A percentile compares a stretch with the other conserved stretches of the same genome.
Evolutionary conservation across 345 rosid species (phyloP).

Genomic region (Toxicodendron radicans): DNA sequence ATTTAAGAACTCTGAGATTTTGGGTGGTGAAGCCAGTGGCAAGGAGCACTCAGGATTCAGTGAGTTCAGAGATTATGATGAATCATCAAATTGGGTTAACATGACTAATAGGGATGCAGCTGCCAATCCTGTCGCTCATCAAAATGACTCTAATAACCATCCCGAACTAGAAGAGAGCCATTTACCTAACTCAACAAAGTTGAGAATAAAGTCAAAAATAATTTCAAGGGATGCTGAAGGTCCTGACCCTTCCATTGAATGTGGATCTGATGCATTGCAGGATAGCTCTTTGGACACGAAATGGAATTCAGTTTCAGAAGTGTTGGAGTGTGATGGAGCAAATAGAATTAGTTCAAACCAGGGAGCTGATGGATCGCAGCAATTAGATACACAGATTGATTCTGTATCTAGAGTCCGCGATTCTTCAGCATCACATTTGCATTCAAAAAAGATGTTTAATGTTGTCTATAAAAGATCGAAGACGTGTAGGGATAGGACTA

Average conservation of each 20-base stretch:
- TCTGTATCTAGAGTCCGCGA: slow-evolving; percentile 35
- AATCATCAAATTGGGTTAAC: slow-evolving; percentile 30
- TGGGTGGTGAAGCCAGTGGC: slow-evolving; percentile 35
- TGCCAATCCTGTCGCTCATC: slow-evolving; percentile 13
- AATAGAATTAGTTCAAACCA: slow-evolving; percentile 31
- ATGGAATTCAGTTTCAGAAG: slow-evolving; percentile 35
- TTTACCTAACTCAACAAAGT: slow-evolving; percentile 43
- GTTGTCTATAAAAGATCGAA: slow-evolving; percentile 83
- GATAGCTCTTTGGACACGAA: slow-evolving; percentile 32
- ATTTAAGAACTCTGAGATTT: slow-evolving; percentile 26
- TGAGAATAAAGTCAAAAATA: slow-evolving; percentile 43
- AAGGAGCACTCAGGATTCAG: slow-evolving; percentile 22
- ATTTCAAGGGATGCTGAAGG: slow-evolving; percentile 36
- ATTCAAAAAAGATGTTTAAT: slow-evolving; percentile 64
- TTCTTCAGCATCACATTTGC: slow-evolving; percentile 29
- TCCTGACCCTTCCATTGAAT: slow-evolving; percentile 35
- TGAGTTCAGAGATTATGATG: slow-evolving; percentile 27
- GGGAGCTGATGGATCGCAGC: slow-evolving; percentile 31
- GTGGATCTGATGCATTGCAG: slow-evolving; percentile 31
- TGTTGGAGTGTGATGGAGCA: slow-evolving; percentile 22
- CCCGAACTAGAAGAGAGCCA: slow-evolving; percentile 44
- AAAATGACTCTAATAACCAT: slow-evolving; percentile 24
- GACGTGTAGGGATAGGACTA: slow-evolving; percentile 47
- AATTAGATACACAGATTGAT: slow-evolving; percentile 36
- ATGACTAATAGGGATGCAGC: slow-evolving; percentile 34